These are phyloP conservation scores for Candida xiaguanensis DNA, from an alignment of 805 yeast species.

Conservation along the genomic window DNA sequence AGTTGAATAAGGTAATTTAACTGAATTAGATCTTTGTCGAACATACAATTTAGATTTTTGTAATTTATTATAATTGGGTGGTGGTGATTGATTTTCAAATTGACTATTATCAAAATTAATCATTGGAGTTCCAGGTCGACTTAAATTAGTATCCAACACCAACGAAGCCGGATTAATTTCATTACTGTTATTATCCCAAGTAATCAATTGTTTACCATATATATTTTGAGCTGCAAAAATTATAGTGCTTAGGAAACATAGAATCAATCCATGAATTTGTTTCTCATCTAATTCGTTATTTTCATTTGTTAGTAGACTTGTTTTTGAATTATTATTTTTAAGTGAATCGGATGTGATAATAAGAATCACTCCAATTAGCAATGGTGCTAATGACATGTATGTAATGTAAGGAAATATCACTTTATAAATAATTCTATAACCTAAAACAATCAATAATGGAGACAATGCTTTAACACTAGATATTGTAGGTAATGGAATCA, in stretches of 20 bases:
- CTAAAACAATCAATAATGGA: constrained; percentile 56
- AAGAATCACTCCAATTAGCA: constrained; percentile 50
- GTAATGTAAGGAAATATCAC: constrained; percentile 49
- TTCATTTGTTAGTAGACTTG: constrained; percentile 11
- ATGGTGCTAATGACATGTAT: constrained; percentile 49
- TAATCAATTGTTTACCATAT: constrained; percentile 78
- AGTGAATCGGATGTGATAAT: constrained; percentile 36
- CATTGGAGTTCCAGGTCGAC: constrained; percentile 17
- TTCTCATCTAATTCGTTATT: constrained; percentile 15
- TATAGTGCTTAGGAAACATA: constrained; percentile 64
- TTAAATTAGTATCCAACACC: constrained; percentile 22
- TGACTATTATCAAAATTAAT: neutral
- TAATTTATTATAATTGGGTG: constrained; percentile 2
- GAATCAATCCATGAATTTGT: constrained; percentile 59
- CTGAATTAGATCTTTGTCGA: constrained; percentile 20
- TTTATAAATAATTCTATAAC: constrained; percentile 51
- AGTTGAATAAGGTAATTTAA: constrained; percentile 29
- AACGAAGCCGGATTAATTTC: constrained; percentile 21
- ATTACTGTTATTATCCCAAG: constrained; percentile 35
- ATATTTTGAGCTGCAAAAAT: constrained; percentile 85
- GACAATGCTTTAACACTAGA: constrained; percentile 68
- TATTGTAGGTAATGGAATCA: constrained; percentile 65
- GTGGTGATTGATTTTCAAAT: neutral
- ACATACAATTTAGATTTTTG: constrained; percentile 11
- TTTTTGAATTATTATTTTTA: constrained; percentile 1